Evolutionary conservation across 257 asterid genomes (phyloP), one percentile per base, ranked within the genome.

Genomic region (Capsicum baccatum): DNA sequence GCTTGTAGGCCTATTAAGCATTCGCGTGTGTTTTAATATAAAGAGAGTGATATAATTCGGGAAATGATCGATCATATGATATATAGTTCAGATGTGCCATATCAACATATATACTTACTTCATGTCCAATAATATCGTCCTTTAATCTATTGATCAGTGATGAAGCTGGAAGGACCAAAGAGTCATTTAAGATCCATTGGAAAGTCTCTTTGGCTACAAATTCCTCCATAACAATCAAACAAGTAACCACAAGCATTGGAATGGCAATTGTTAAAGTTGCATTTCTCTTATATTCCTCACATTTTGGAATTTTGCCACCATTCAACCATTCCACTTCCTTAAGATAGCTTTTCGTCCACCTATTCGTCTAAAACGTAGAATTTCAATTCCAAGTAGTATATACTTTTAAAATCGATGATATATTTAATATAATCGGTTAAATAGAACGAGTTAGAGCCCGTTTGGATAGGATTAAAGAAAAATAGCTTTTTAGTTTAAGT

Each of bases 321-420:
- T 2, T 56, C 64, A 81, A 62, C 56, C 69, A 47, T 52, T 81
- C 33, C 7, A 16, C 78, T 60, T 42, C 55, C 14, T 50, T 35
- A 8, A 39, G 13, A 62, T 63, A 63, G 12, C 56, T 21, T 60
- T 8, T 5, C 10, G n/a, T 44, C 58, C 52, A 48, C 9, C 19
- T 54, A 14, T 60, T 37, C 42, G 10, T 44, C 47, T 58, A 42
- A n/a, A 37, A 1, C 0, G 15, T 8, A 63, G 10, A 21, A 9
- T 0, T 11, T 2, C 11, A 39, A 54, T 63, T 0, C 21, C 4
- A 60, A 21, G 0, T 1, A 21, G 0, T 1, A 0, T 21, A 26
- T 21, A 4, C 11, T 63, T 10, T 39, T 39, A 39, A 39, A 39
- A 39, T 39, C 44, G 44, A 39, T 39, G 44, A 39, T 39, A 39